Conservation (phyloP, 805 yeast genomes). For the Candida coquimbonensis region DNA sequence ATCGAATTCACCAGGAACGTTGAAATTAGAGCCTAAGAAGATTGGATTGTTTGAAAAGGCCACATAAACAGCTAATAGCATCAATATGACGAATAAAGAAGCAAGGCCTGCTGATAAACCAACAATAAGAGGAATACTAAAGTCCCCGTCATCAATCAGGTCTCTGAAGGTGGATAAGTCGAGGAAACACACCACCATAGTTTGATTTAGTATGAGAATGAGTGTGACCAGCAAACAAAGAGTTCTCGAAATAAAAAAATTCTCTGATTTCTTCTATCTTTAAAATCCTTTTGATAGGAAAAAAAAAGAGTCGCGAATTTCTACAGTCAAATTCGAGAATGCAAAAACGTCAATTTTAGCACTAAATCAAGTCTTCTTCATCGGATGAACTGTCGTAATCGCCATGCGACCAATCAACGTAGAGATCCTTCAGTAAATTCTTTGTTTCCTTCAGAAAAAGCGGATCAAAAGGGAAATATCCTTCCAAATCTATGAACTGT, state of each 20-base stretch:
- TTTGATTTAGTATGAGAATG: not conserved
- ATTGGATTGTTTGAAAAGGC: slow-evolving; percentile 26
- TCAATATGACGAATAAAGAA: slow-evolving; percentile 25
- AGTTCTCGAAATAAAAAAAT: not conserved
- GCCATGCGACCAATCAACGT: slow-evolving; percentile 79
- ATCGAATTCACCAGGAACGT: slow-evolving; percentile 52
- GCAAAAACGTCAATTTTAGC: too few species aligned
- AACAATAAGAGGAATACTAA: slow-evolving; percentile 30
- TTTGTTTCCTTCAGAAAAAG: slow-evolving; percentile 61
- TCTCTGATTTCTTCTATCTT: not conserved
- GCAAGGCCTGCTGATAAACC: slow-evolving; percentile 33
- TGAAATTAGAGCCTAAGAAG: slow-evolving; percentile 25
- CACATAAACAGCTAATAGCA: slow-evolving; percentile 24
- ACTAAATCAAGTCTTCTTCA: slow-evolving; percentile 20
- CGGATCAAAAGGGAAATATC: slow-evolving; percentile 97
- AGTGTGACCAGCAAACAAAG: not conserved
- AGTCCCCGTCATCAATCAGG: slow-evolving; percentile 12
- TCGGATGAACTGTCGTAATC: slow-evolving; percentile 42
- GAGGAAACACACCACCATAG: not conserved
- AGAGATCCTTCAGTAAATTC: slow-evolving; percentile 44
- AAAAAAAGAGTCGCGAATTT: too few species aligned
- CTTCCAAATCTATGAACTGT: slow-evolving; percentile 83
- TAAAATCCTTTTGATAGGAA: too few species aligned
- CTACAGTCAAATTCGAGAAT: too few species aligned
- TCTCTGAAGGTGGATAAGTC: slow-evolving; percentile 4